Percentiles rank a stretch among this genome's conserved stretches.
phyloP scores from a whole-genome alignment of 129 eudicot genomes.

The Flaveria bidentis region DNA sequence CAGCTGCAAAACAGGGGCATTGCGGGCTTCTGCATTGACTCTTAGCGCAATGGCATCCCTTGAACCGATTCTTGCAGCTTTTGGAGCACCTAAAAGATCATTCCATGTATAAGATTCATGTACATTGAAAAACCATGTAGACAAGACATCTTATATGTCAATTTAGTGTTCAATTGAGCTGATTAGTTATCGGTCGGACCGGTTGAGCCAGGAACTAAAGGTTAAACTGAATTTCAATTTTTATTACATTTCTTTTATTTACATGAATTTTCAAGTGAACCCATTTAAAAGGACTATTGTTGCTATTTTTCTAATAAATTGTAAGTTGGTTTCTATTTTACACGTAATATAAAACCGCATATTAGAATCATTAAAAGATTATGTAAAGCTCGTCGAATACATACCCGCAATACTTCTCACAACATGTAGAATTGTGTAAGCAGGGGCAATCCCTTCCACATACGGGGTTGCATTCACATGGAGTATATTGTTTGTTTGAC shows the following conservation, averaged over 20 bases:
- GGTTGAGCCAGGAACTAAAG: too few species aligned
- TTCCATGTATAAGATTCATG: too few species aligned
- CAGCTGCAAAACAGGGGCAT: slow-evolving; percentile 86
- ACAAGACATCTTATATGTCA: neutral
- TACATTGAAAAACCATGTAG: too few species aligned
- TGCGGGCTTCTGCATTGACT: slow-evolving; percentile 79
- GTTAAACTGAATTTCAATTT: too few species aligned
- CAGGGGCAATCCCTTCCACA: slow-evolving; percentile 89
- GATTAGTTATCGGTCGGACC: too few species aligned
- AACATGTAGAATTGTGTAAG: slow-evolving; percentile 54
- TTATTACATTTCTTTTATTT: too few species aligned
- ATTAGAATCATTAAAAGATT: too few species aligned
- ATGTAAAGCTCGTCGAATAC: neutral
- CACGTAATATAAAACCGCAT: too few species aligned
- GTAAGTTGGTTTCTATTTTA: too few species aligned
- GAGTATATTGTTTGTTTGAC: slow-evolving; percentile 57
- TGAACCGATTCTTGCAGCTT: slow-evolving; percentile 70
- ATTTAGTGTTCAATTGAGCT: neutral
- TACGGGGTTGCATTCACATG: slow-evolving; percentile 61
- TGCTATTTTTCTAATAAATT: too few species aligned
- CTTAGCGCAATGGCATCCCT: slow-evolving; percentile 93
- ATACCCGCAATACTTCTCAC: slow-evolving; percentile 92
- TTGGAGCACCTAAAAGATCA: slow-evolving; percentile 64
- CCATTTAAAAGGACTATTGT: too few species aligned
- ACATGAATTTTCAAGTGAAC: too few species aligned